Conservation (phyloP, 305 asterid species). For the Fraxinus paxiana region DNA sequence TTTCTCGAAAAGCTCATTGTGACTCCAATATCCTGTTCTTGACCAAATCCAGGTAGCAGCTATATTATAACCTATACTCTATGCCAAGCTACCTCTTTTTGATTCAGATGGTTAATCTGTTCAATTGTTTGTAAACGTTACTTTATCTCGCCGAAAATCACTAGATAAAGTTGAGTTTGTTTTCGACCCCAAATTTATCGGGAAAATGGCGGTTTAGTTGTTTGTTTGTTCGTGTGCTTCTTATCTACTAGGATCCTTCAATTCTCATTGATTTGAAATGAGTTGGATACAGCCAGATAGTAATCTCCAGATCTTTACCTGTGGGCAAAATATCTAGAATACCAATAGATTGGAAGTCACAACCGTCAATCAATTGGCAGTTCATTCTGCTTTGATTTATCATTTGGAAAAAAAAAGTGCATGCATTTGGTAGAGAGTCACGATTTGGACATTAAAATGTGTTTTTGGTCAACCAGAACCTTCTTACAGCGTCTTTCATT, state of each 20-base stretch:
- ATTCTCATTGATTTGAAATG: background rate
- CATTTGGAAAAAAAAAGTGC: background rate
- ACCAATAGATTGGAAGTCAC: background rate
- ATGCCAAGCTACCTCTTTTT: background rate
- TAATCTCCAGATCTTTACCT: background rate
- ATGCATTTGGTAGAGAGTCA: background rate
- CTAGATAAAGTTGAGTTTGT: background rate
- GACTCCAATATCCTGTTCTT: background rate
- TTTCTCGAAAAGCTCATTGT: background rate
- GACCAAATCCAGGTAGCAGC: background rate
- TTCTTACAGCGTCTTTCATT: background rate
- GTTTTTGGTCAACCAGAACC: background rate
- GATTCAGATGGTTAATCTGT: background rate
- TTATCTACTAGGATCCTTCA: background rate
- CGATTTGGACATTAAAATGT: background rate
- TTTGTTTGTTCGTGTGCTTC: background rate
- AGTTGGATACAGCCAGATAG: background rate
- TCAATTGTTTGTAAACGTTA: background rate
- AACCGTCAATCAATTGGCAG: conserved; percentile 9
- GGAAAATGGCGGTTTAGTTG: background rate
- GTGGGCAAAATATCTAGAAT: background rate
- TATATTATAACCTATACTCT: background rate
- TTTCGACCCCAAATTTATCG: background rate
- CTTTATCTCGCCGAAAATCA: background rate
- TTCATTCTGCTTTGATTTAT: background rate